phyloP scores from a whole-genome alignment of 2,329 filamentous ascomycete species.

The Elsinoe fawcettii region DNA sequence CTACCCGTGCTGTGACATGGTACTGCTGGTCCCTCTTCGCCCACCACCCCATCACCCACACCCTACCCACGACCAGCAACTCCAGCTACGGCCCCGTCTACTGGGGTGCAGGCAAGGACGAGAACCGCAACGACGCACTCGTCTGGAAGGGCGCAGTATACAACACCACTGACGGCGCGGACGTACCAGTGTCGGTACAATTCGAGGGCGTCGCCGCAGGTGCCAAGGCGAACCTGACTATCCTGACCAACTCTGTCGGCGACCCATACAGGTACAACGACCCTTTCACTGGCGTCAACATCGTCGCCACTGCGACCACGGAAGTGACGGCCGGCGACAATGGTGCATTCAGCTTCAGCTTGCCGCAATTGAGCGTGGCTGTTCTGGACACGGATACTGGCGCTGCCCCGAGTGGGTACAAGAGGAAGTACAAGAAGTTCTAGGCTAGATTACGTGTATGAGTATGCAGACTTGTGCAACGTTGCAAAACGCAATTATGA shows the following conservation, averaged over 20 bases:
- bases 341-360: slow-evolving; percentile 45
- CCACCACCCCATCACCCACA: slow-evolving; percentile 38
- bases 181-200: slow-evolving; percentile 25
- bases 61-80: slow-evolving; percentile 35
- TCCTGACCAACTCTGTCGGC: slow-evolving; percentile 29
- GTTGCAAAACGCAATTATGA: neutral
- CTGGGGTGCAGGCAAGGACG: slow-evolving; percentile 39
- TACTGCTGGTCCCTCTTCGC: slow-evolving; percentile 36
- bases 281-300: slow-evolving; percentile 36
- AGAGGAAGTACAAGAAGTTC: neutral
- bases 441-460: neutral
- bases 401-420: neutral
- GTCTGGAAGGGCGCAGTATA: slow-evolving; percentile 42
- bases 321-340: slow-evolving; percentile 37
- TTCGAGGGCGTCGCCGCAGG: slow-evolving; percentile 32
- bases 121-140: slow-evolving; percentile 30
- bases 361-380: slow-evolving; percentile 51
- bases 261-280: slow-evolving; percentile 23
- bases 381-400: slow-evolving; percentile 34
- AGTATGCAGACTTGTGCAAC: neutral
- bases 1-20: slow-evolving; percentile 27
- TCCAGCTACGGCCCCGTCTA: slow-evolving; percentile 36
- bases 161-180: slow-evolving; percentile 37
- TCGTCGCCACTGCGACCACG: slow-evolving; percentile 39
- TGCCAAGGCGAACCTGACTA: slow-evolving; percentile 33